phyloP scores from a whole-genome alignment of 2,329 filamentous ascomycete genomes.

The Aspergillus pseudoglaucus region DNA sequence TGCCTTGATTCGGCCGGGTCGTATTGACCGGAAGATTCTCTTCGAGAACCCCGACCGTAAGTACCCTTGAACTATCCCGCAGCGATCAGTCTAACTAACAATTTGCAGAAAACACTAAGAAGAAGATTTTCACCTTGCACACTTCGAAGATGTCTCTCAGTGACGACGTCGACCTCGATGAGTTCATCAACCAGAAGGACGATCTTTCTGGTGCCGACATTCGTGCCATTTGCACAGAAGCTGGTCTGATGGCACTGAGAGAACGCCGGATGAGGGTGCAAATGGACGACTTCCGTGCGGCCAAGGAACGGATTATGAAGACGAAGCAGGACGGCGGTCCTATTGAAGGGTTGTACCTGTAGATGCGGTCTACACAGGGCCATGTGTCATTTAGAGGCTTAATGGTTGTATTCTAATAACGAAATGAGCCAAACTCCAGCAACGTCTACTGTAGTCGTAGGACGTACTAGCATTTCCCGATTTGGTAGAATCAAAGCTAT shows the following conservation, averaged over 20 bases:
- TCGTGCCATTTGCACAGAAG: slow-evolving; percentile 97
- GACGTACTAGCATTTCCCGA: not conserved
- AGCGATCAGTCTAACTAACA: slow-evolving; percentile 15
- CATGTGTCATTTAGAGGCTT: slow-evolving; percentile 4
- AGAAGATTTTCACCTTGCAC: slow-evolving; percentile 98
- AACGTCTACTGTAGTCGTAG: not conserved
- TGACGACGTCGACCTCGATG: slow-evolving; percentile 94
- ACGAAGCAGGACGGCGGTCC: slow-evolving; percentile 99
- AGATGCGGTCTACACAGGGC: slow-evolving; percentile 33
- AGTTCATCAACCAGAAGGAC: slow-evolving; percentile 98
- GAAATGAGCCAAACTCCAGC: slow-evolving; percentile 3
- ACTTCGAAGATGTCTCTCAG: slow-evolving; percentile 98
- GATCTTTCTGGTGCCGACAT: slow-evolving; percentile 96
- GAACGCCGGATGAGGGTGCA: slow-evolving; percentile 97
- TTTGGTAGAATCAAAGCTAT: not conserved
- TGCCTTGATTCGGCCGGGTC: slow-evolving; percentile 88
- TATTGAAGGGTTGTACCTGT: slow-evolving; percentile 90
- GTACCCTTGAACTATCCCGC: slow-evolving; percentile 17
- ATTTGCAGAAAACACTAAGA: slow-evolving; percentile 67
- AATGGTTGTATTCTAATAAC: slow-evolving; percentile 21
- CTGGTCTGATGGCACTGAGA: slow-evolving; percentile 85
- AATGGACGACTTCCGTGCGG: slow-evolving; percentile 95
- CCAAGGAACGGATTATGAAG: slow-evolving; percentile 88
- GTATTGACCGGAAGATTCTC: slow-evolving; percentile 96
- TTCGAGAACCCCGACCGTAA: slow-evolving; percentile 66